These are phyloP conservation scores for Lachnellula hyalina DNA, from an alignment of 2,329 filamentous ascomycete species.

Conservation along the genomic window DNA sequence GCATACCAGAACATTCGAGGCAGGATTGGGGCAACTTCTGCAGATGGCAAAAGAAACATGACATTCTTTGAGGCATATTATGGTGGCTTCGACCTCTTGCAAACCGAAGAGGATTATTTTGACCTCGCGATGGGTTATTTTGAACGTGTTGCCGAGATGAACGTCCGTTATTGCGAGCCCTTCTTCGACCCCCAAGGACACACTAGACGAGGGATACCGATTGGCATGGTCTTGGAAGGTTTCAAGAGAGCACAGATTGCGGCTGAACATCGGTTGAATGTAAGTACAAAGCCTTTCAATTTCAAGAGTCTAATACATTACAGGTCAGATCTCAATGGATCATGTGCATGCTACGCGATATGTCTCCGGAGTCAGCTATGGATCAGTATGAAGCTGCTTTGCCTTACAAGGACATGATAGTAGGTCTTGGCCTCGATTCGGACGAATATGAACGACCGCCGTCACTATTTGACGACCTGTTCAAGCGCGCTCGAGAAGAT, in stretches of 20 bases:
- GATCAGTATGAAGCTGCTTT: slow-evolving; percentile 38
- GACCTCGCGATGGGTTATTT: slow-evolving; percentile 68
- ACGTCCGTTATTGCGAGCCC: slow-evolving; percentile 65
- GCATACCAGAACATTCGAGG: slow-evolving; percentile 15
- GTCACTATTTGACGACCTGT: slow-evolving; percentile 56
- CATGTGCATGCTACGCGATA: slow-evolving; percentile 65
- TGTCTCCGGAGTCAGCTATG: slow-evolving; percentile 52
- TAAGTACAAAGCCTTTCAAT: slow-evolving; percentile 36
- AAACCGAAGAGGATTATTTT: slow-evolving; percentile 62
- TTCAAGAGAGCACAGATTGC: slow-evolving; percentile 53
- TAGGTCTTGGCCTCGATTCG: slow-evolving; percentile 61
- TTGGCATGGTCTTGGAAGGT: slow-evolving; percentile 57
- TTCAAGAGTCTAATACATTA: neutral
- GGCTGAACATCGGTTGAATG: slow-evolving; percentile 53
- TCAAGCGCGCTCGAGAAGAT: slow-evolving; percentile 43
- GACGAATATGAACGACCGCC: slow-evolving; percentile 51
- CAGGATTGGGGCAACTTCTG: slow-evolving; percentile 12
- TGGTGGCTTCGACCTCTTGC: slow-evolving; percentile 63
- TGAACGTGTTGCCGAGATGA: slow-evolving; percentile 52
- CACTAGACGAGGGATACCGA: slow-evolving; percentile 53
- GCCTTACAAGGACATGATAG: slow-evolving; percentile 28
- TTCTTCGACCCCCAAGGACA: slow-evolving; percentile 79
- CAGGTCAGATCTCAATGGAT: slow-evolving; percentile 49
- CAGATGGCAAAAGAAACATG: slow-evolving; percentile 6
- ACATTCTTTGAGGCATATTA: slow-evolving; percentile 70